Evolutionary conservation across 169 alveolate genomes (phyloP).

Genomic region (Neospora caninum): DNA sequence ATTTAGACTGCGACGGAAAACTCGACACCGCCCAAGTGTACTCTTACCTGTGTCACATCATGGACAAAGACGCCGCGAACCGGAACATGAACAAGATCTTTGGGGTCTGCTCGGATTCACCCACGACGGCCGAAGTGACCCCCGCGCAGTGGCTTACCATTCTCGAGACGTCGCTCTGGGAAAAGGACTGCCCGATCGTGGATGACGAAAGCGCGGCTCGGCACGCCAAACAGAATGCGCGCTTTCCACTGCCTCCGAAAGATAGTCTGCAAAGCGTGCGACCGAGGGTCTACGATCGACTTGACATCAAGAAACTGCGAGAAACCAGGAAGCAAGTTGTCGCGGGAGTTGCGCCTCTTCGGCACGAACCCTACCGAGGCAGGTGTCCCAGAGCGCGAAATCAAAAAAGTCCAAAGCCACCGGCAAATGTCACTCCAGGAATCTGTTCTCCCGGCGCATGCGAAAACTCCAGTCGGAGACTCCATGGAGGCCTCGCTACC

Average conservation of each 20-base stretch:
- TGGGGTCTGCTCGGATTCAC: neutral
- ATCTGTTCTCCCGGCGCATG: too few species aligned
- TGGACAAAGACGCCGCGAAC: slow-evolving; percentile 11
- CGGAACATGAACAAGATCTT: neutral
- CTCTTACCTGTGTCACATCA: slow-evolving; percentile 32
- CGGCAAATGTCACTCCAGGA: too few species aligned
- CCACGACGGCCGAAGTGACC: neutral
- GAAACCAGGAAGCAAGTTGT: neutral
- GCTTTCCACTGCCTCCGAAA: neutral
- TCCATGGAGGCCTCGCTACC: too few species aligned
- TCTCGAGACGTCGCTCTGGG: slow-evolving; percentile 24
- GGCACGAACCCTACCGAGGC: neutral
- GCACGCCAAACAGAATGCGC: neutral
- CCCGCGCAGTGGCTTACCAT: slow-evolving; percentile 2
- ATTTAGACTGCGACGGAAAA: neutral
- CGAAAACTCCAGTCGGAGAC: too few species aligned
- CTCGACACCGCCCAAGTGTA: neutral
- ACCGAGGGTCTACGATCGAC: neutral
- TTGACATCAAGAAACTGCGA: neutral
- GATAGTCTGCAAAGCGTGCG: neutral
- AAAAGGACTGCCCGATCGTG: neutral
- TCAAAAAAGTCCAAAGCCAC: too few species aligned
- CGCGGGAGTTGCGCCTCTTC: neutral
- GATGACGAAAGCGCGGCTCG: neutral
- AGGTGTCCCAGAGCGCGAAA: neutral